A percentile compares a stretch with the other conserved stretches of the same genome.
These are phyloP conservation scores for Fragaria iinumae DNA, from an alignment of 306 rosid genomes.

Conservation along the genomic window DNA sequence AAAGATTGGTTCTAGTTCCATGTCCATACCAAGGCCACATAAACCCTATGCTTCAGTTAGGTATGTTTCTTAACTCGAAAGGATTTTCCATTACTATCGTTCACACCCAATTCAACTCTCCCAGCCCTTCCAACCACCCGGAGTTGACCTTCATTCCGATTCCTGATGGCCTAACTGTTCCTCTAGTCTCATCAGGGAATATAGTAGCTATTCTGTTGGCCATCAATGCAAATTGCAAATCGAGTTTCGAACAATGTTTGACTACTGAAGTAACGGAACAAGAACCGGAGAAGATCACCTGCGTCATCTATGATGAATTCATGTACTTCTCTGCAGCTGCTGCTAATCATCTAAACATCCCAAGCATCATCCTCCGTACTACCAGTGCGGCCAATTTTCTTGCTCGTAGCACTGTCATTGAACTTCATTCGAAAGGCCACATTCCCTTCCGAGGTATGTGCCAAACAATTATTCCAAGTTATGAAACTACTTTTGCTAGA, in stretches of 20 bases:
- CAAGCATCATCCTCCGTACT: constrained; percentile 41
- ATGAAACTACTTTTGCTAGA: neutral
- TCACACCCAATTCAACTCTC: constrained; percentile 47
- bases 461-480: neutral
- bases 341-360: constrained; percentile 33
- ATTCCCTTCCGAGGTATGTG: constrained; percentile 39
- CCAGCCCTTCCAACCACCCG: constrained; percentile 39
- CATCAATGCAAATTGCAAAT: constrained; percentile 32
- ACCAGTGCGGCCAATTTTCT: constrained; percentile 29
- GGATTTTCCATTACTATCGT: constrained; percentile 53
- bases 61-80: constrained; percentile 41
- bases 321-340: constrained; percentile 35
- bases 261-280: constrained; percentile 25
- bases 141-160: constrained; percentile 43
- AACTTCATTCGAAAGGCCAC: constrained; percentile 25
- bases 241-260: constrained; percentile 26
- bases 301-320: constrained; percentile 48
- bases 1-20: constrained; percentile 42
- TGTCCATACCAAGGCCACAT: constrained; percentile 59
- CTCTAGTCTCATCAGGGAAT: constrained; percentile 11
- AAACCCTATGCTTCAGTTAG: constrained; percentile 61
- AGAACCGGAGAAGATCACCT: constrained; percentile 17
- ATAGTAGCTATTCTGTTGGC: neutral
- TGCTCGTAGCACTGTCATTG: constrained; percentile 26
- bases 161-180: constrained; percentile 26